Evolutionary conservation across 2,329 filamentous ascomycete genomes (phyloP).

Genomic region (Aspergillus sp.): DNA sequence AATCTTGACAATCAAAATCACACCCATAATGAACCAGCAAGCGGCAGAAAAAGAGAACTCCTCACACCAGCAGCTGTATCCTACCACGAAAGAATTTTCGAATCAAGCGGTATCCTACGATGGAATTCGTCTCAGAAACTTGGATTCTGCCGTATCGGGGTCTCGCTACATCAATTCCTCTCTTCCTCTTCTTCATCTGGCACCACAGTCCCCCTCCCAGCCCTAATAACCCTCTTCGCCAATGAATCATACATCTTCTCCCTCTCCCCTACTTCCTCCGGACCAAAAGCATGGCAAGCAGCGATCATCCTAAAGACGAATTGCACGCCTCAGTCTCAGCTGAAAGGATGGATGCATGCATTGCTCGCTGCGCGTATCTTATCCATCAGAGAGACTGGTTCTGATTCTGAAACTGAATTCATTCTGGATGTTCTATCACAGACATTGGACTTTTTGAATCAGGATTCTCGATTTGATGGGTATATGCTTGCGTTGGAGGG

Average conservation of each 20-base stretch:
- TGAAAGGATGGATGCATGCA: constrained; percentile 61
- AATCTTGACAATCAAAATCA: not conserved
- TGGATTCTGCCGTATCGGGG: constrained; percentile 53
- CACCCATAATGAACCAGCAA: constrained; percentile 3
- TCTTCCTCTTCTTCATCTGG: constrained; percentile 7
- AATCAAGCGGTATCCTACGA: constrained; percentile 62
- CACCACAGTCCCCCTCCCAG: constrained; percentile 37
- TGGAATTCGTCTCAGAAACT: constrained; percentile 39
- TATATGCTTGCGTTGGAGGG: constrained; percentile 38
- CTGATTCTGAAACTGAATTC: not conserved
- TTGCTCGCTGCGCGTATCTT: constrained; percentile 42
- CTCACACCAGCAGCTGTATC: constrained; percentile 65
- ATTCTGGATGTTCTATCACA: constrained; percentile 36
- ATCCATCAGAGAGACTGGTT: not conserved
- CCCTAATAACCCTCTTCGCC: constrained; percentile 49
- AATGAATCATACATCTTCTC: constrained; percentile 59
- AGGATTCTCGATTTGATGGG: constrained; percentile 40
- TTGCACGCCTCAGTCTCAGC: constrained; percentile 45
- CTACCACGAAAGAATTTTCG: constrained; percentile 53
- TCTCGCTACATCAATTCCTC: constrained; percentile 35
- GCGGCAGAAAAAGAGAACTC: constrained; percentile 6
- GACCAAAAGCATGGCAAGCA: constrained; percentile 30
- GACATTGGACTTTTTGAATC: constrained; percentile 38
- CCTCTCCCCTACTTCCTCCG: constrained; percentile 33
- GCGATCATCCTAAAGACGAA: constrained; percentile 62